Conservation (phyloP, 208 protist species). For the Endotrypanum monterogeii region DNA sequence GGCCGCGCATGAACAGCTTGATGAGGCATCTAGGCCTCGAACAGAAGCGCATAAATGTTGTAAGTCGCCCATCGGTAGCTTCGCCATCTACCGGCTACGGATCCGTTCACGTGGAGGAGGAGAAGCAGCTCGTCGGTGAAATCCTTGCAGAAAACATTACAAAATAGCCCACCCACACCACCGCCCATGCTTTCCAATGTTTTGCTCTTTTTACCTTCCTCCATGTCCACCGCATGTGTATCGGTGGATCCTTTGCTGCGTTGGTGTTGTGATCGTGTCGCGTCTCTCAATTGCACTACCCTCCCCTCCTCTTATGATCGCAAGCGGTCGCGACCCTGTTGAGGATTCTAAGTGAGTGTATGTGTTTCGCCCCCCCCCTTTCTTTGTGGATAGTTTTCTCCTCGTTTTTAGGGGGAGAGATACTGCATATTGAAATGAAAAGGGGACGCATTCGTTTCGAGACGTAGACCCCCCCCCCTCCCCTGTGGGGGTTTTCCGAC, state of each 20-base stretch:
- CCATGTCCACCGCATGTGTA: neutral
- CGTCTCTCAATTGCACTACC: neutral
- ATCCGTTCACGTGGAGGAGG: constrained; percentile 87
- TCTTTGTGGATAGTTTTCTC: no score
- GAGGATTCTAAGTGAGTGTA: neutral
- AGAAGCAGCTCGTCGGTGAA: constrained; percentile 69
- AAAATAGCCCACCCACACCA: neutral
- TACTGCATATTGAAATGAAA: no score
- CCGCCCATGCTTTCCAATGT: neutral
- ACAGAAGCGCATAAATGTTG: constrained; percentile 55
- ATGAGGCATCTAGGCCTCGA: constrained; percentile 56
- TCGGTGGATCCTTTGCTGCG: neutral
- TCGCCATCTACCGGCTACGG: constrained; percentile 92
- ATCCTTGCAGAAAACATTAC: constrained; percentile 47
- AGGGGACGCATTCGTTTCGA: no score
- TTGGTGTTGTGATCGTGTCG: neutral
- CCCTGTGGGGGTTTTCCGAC: neutral
- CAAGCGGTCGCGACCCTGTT: neutral
- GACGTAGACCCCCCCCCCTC: neutral
- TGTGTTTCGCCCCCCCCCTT: no score
- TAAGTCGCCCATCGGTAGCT: constrained; percentile 75
- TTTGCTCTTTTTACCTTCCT: neutral
- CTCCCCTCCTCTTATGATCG: no score
- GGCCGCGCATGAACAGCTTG: constrained; percentile 80
- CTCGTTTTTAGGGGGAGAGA: no score